phyloP scores from a whole-genome alignment of 2,329 filamentous ascomycete genomes.

The Diaporthe humulicola region DNA sequence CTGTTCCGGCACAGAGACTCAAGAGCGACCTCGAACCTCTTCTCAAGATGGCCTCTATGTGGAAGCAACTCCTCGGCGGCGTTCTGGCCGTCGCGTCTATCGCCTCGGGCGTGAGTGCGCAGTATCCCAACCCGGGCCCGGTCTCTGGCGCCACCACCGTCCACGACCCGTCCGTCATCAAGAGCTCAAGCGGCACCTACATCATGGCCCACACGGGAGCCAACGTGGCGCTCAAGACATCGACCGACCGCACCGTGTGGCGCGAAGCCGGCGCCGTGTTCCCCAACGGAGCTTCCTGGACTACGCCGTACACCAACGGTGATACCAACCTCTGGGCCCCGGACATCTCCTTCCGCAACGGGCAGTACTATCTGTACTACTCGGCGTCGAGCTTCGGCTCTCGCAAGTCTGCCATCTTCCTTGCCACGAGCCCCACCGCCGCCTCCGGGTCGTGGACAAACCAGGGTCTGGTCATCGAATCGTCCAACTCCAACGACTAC shows the following conservation, averaged over 20 bases:
- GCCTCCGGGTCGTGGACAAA: slow-evolving; percentile 16
- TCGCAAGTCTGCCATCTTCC: slow-evolving; percentile 4
- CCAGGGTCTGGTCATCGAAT: slow-evolving; percentile 12
- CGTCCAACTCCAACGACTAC: neutral
- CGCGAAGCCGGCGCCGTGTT: slow-evolving; percentile 8
- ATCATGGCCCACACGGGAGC: slow-evolving; percentile 13
- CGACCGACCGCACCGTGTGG: neutral
- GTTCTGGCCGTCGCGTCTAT: neutral
- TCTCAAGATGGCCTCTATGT: neutral
- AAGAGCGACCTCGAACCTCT: neutral
- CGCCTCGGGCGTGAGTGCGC: neutral
- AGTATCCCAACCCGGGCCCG: slow-evolving; percentile 11
- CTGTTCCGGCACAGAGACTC: neutral
- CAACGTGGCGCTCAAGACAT: slow-evolving; percentile 6
- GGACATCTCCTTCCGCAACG: slow-evolving; percentile 13
- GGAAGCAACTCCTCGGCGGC: neutral
- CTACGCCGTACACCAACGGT: neutral
- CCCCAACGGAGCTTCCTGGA: slow-evolving; percentile 15
- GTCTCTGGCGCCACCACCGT: slow-evolving; percentile 5
- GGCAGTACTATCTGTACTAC: slow-evolving; percentile 3
- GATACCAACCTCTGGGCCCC: slow-evolving; percentile 7
- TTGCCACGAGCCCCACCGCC: slow-evolving; percentile 2
- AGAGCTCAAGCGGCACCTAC: neutral
- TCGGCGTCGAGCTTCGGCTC: neutral
- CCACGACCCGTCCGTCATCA: neutral